Evolutionary conservation across 495 filamentous ascomycete genomes (phyloP), one percentile per base, ranked within the genome.

Genomic region (Neurospora cerealis): DNA sequence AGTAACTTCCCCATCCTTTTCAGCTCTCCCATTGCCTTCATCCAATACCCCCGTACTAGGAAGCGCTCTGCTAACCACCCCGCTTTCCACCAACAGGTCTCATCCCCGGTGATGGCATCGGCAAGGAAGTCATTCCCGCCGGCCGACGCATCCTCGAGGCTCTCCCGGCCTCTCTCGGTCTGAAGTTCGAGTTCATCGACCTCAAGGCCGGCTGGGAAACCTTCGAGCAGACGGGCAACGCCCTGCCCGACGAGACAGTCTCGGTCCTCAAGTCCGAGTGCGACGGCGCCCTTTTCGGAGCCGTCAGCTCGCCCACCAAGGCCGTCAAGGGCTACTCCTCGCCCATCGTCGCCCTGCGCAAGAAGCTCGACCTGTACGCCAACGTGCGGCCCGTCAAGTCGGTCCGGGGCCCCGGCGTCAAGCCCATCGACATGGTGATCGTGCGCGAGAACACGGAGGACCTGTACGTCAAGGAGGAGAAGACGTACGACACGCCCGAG

Each of bases 361-460:
- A 98, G 87, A 90, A 91, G 77, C 90, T 99, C 70, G 91, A 95
- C 83, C 89, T 99, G 70, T 98, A 97, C 85, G 96, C 96, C 85
- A 99, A 99, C 80, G 93, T 99, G 60, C 93, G 96, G 44, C 96
- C 96, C 69, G 96, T 98, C 79, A 98, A 97, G 87, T 91, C 91
- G 69, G 92, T 94, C 73, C 13, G 54, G 13, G 78, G 82, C 37
- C 84, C 85, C 3, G 85, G 83, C 69, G 83, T 85, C 44, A 86
- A 86, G 71, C 90, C 92, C 71, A 94, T 98, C 80, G 96, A 99
- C 85, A 89, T 99, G 78, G 96, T 99, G 80, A 99, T 98, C 76
- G 96, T 98, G 71, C 92, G 96, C 73, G 96, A 99, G 83, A 99
- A 99, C 85, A 99, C 96, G 71, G 96, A 99, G 85, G 96, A 98